Percentiles rank a stretch among this genome's conserved stretches.
Conservation (phyloP, 129 eudicot species). For the Dittrichia graveolens region DNA sequence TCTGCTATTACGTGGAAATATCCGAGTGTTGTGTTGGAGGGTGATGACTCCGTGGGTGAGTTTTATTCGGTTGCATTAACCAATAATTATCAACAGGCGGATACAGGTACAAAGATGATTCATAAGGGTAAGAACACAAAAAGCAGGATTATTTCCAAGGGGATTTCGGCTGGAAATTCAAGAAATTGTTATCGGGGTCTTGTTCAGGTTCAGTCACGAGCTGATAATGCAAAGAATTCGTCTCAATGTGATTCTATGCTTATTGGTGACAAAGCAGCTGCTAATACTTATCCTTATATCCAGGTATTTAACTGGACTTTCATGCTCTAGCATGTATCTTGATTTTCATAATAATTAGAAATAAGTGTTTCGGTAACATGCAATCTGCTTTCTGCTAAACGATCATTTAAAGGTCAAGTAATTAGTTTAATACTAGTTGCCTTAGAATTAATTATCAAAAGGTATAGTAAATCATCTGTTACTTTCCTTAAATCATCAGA, state of each 20-base stretch:
- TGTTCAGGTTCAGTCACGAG: constrained; percentile 81
- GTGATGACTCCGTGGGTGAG: constrained; percentile 93
- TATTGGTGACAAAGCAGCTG: constrained; percentile 85
- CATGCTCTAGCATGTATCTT: constrained; percentile 13
- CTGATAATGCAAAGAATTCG: constrained; percentile 83
- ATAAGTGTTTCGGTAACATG: constrained; percentile 10
- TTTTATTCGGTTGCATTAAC: constrained; percentile 96
- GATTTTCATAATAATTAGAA: not conserved
- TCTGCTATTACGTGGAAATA: constrained; percentile 99
- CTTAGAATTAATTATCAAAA: not conserved
- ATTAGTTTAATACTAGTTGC: not conserved
- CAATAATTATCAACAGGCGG: constrained; percentile 91
- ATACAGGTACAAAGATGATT: constrained; percentile 98
- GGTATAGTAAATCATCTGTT: not conserved
- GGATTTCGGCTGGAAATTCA: constrained; percentile 94
- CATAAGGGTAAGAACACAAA: constrained; percentile 96
- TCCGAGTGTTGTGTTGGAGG: constrained; percentile 94
- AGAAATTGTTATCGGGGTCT: constrained; percentile 90
- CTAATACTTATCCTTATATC: constrained; percentile 92
- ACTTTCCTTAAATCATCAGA: too few relatives aligned
- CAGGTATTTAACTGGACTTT: constrained; percentile 56
- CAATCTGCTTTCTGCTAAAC: not conserved
- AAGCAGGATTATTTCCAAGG: constrained; percentile 92
- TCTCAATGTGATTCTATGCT: constrained; percentile 99
- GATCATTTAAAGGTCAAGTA: not conserved